These are phyloP conservation scores for Raddia distichophylla DNA, from an alignment of 176 grass and related monocot genomes.

Conservation along the genomic window DNA sequence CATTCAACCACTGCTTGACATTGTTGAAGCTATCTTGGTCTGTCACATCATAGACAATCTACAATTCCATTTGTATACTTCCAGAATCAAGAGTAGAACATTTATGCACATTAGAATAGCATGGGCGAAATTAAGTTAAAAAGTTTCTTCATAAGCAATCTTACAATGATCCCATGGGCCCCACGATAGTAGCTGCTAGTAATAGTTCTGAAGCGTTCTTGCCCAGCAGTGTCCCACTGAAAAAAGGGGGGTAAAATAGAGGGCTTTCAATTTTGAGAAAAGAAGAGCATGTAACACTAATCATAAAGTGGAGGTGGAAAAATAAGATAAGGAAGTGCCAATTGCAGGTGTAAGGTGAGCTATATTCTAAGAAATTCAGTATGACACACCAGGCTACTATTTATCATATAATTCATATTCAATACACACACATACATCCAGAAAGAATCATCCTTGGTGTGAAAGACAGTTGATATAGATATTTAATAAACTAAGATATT, in stretches of 20 bases:
- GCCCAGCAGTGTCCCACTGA: slow-evolving; percentile 75
- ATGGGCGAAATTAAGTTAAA: background rate
- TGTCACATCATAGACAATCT: slow-evolving; percentile 97
- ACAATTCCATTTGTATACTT: slow-evolving; percentile 22
- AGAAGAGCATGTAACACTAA: slow-evolving; percentile 7
- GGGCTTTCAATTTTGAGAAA: background rate
- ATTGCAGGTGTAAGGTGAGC: background rate
- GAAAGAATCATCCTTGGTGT: background rate
- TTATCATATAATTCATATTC: background rate
- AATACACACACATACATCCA: background rate
- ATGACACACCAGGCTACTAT: background rate
- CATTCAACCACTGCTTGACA: slow-evolving; percentile 91
- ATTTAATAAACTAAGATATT: background rate
- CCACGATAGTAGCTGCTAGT: slow-evolving; percentile 93
- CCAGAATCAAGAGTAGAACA: background rate
- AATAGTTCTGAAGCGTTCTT: slow-evolving; percentile 87
- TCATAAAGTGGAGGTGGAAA: background rate
- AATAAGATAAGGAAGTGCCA: background rate
- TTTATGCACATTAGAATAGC: background rate
- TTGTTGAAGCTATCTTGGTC: slow-evolving; percentile 97
- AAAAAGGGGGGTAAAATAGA: background rate
- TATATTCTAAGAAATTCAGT: background rate
- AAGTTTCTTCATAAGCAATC: slow-evolving; percentile 19
- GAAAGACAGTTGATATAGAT: background rate
- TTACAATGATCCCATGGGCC: slow-evolving; percentile 92